phyloP scores from a whole-genome alignment of 139 green algal genomes.

The Volvox reticuliferus region DNA sequence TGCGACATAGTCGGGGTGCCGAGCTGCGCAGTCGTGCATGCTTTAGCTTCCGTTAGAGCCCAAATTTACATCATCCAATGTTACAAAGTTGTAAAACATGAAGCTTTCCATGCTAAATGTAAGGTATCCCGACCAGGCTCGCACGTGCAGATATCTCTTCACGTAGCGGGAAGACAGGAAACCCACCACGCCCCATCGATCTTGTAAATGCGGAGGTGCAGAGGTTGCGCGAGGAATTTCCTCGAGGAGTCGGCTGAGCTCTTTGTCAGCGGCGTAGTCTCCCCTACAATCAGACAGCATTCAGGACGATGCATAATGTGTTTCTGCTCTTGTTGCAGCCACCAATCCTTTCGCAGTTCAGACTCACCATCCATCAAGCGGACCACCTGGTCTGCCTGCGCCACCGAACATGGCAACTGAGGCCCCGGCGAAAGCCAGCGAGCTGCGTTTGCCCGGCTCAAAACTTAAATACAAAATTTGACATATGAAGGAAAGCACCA shows the following conservation, averaged over 20 bases:
- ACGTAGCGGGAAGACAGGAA: too few relatives aligned
- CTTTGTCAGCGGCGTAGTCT: constrained; percentile 58
- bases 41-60: too few relatives aligned
- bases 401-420: constrained; percentile 19
- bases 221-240: constrained; percentile 88
- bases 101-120: too few relatives aligned
- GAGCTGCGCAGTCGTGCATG: too few relatives aligned
- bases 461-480: neutral
- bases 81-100: too few relatives aligned
- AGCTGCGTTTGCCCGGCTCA: neutral
- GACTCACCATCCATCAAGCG: constrained; percentile 34
- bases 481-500: too few relatives aligned
- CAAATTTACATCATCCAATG: too few relatives aligned
- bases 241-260: constrained; percentile 82
- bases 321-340: neutral
- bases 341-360: neutral
- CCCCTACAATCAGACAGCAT: constrained; percentile 15
- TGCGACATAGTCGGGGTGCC: too few relatives aligned
- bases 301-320: neutral
- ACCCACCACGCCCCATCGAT: constrained; percentile 73
- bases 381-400: constrained; percentile 15
- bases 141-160: too few relatives aligned
- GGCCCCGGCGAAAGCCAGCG: constrained; percentile 2
- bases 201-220: constrained; percentile 85
- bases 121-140: too few relatives aligned